Evolutionary conservation across 805 yeast genomes (phyloP).

Genomic region (Saturnispora bothae): DNA sequence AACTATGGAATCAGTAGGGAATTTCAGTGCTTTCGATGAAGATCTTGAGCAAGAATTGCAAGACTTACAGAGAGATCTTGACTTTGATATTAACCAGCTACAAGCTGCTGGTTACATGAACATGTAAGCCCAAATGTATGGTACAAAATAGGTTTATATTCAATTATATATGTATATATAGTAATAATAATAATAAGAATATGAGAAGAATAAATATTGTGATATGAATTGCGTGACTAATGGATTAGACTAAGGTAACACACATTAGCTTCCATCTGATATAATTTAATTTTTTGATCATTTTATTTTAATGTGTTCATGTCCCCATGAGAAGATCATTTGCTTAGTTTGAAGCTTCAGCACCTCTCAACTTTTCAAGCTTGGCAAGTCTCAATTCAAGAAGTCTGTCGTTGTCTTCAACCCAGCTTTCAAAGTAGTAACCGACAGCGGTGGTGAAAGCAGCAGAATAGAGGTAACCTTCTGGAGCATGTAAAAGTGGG

Average conservation of each 20-base stretch:
- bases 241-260: too few relatives aligned
- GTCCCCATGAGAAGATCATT: too few relatives aligned
- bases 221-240: neutral
- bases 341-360: conserved; percentile 15
- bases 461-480: conserved; percentile 35
- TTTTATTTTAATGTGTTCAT: too few relatives aligned
- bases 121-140: conserved; percentile 3
- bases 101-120: conserved; percentile 13
- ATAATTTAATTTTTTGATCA: too few relatives aligned
- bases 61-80: conserved; percentile 16
- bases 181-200: conserved; percentile 2
- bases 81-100: conserved; percentile 13
- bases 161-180: conserved; percentile 1
- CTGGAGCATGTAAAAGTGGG: conserved; percentile 28
- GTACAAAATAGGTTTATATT: conserved; percentile 3
- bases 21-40: conserved; percentile 10
- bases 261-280: too few relatives aligned
- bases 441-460: conserved; percentile 35
- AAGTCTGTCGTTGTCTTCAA: conserved; percentile 29
- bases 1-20: conserved; percentile 10
- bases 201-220: conserved; percentile 8
- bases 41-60: conserved; percentile 15
- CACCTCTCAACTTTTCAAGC: conserved; percentile 29
- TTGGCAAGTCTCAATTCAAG: conserved; percentile 29
- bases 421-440: conserved; percentile 29